Evolutionary conservation across 148 eudicot genomes (phyloP).

Genomic region (Pharnaceum exiguum): DNA sequence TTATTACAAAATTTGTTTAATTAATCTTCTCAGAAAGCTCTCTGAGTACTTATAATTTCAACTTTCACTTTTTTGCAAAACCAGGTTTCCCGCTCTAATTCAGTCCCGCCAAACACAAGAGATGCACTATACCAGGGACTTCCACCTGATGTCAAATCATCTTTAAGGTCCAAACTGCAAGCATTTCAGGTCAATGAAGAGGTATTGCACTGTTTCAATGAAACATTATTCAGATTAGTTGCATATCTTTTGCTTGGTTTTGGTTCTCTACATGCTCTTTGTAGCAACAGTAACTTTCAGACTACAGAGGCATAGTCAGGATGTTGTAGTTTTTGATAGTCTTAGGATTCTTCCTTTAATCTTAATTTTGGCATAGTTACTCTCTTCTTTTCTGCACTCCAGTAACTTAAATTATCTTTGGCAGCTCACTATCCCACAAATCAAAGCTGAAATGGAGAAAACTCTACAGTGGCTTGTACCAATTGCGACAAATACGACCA

Average conservation of each 20-base stretch:
- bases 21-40: too few relatives aligned
- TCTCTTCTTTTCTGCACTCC: background rate
- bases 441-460: constrained; percentile 98
- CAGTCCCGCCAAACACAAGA: constrained; percentile 85
- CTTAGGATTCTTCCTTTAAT: background rate
- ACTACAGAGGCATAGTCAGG: background rate
- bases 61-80: background rate
- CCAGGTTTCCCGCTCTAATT: constrained; percentile 89
- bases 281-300: background rate
- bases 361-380: background rate
- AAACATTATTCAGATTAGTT: background rate
- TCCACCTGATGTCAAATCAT: constrained; percentile 75
- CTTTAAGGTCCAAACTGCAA: constrained; percentile 70
- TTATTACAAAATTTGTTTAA: too few relatives aligned
- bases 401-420: background rate
- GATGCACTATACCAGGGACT: constrained; percentile 92
- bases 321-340: background rate
- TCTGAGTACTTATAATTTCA: too few relatives aligned
- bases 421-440: constrained; percentile 77
- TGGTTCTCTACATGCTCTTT: background rate
- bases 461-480: constrained; percentile 97
- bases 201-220: constrained; percentile 31
- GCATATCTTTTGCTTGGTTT: background rate
- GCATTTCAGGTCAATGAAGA: constrained; percentile 71
- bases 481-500: constrained; percentile 86